These are phyloP conservation scores for Schwanniomyces vanrijiae DNA, from an alignment of 805 yeast genomes.

Conservation along the genomic window DNA sequence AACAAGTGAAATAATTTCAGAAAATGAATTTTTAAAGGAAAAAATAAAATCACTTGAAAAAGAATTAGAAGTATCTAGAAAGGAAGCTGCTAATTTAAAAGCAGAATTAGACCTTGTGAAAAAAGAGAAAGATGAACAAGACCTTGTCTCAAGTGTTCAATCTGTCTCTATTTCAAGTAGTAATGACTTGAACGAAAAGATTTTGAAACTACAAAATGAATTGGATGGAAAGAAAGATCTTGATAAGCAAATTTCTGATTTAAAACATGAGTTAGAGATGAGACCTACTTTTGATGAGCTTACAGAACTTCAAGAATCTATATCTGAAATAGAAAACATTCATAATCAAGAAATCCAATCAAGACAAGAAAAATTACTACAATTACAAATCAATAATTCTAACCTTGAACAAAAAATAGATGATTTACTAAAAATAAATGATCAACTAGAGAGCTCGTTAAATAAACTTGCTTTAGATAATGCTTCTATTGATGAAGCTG, in stretches of 20 bases:
- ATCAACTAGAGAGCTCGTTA: background rate
- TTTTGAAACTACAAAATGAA: constrained; percentile 2
- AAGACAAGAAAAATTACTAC: constrained; percentile 25
- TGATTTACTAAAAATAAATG: constrained; percentile 2
- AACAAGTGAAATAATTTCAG: background rate
- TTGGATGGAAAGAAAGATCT: constrained; percentile 1
- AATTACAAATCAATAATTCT: constrained; percentile 16
- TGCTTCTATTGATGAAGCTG: background rate
- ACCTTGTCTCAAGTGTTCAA: background rate
- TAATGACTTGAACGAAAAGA: constrained; percentile 1
- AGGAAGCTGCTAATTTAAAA: background rate
- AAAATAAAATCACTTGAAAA: background rate
- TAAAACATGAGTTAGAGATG: constrained; percentile 30
- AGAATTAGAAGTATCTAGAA: background rate
- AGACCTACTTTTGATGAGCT: constrained; percentile 45
- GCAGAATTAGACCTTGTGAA: background rate
- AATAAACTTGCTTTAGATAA: background rate
- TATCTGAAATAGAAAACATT: constrained; percentile 42
- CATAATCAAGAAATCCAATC: constrained; percentile 34
- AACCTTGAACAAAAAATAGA: constrained; percentile 23
- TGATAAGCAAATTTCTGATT: constrained; percentile 20
- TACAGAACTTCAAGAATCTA: constrained; percentile 41
- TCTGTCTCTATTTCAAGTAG: background rate
- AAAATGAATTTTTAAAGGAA: background rate
- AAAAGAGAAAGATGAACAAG: constrained; percentile 1